Conservation (phyloP, 768 basidiomycete genomes). For the Symmetrospora coprosmae region DNA sequence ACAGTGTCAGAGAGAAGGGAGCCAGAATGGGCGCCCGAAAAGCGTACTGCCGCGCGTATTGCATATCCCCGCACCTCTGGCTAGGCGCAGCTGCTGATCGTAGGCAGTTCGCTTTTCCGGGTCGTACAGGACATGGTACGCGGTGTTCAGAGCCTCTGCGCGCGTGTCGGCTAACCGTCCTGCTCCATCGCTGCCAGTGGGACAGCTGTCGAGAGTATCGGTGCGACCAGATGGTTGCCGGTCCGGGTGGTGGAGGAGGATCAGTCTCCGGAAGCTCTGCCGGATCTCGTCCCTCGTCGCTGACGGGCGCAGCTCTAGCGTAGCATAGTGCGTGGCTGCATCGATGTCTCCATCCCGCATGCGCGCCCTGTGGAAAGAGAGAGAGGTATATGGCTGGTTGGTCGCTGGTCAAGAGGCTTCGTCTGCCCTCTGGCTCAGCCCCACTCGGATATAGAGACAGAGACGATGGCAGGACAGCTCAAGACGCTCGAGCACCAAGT, state of each 20-base stretch:
- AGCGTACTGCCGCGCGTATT: neutral
- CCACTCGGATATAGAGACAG: neutral
- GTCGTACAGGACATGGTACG: constrained; percentile 1
- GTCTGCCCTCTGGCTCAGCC: neutral
- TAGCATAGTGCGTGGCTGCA: constrained; percentile 9
- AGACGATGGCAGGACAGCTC: neutral
- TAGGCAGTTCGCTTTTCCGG: neutral
- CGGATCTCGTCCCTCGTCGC: constrained; percentile 8
- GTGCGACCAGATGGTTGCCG: neutral
- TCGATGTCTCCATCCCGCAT: constrained; percentile 1
- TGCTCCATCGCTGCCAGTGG: no score
- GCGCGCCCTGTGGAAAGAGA: neutral
- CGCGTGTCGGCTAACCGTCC: neutral
- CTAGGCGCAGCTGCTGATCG: neutral
- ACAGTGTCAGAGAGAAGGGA: no score
- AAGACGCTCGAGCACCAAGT: constrained; percentile 44
- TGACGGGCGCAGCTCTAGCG: neutral
- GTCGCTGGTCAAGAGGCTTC: neutral
- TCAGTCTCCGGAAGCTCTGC: neutral
- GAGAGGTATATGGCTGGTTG: neutral
- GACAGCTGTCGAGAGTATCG: neutral
- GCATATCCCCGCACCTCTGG: neutral
- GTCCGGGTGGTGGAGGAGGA: constrained; percentile 16
- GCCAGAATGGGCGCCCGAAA: no score
- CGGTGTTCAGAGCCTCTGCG: constrained; percentile 11